Conservation (phyloP, 176 grass and related monocot species). For the Bolboschoenus planiculmis region DNA sequence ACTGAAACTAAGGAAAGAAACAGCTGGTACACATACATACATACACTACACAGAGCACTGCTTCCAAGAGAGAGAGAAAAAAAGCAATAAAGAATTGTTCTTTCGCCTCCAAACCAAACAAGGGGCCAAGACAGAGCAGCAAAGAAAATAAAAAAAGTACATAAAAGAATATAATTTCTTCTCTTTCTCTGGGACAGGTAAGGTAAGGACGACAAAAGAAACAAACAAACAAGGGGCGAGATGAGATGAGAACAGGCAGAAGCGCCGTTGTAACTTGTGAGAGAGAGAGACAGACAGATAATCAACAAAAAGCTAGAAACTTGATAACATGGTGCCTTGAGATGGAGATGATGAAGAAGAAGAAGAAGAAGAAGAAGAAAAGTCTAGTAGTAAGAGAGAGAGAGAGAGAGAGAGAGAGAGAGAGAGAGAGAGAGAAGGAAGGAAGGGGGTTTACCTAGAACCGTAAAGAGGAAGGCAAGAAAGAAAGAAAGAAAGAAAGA, state of each 20-base stretch:
- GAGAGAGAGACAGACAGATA: background rate
- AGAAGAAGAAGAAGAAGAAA: background rate
- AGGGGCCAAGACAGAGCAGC: constrained; percentile 20
- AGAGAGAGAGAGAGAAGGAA: background rate
- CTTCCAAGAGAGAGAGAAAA: constrained; percentile 16
- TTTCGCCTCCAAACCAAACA: constrained; percentile 10
- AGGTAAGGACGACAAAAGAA: background rate
- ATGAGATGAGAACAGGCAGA: background rate
- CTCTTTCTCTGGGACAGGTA: background rate
- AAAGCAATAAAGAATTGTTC: constrained; percentile 10
- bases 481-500: background rate
- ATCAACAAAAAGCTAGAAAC: constrained; percentile 1
- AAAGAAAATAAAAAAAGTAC: constrained; percentile 11
- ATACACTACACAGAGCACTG: background rate
- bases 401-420: background rate
- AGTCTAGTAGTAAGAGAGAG: background rate
- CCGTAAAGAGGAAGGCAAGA: constrained; percentile 7
- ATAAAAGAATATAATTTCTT: background rate
- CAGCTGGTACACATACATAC: background rate
- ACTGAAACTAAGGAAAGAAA: background rate
- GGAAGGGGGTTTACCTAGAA: background rate
- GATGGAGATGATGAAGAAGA: background rate
- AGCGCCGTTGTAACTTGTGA: background rate
- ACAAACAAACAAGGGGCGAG: background rate
- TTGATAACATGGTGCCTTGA: constrained; percentile 1